Evolutionary conservation across 192 early-diverging fungal genomes (phyloP).

Genomic region (Mycoemilia scoparia): DNA sequence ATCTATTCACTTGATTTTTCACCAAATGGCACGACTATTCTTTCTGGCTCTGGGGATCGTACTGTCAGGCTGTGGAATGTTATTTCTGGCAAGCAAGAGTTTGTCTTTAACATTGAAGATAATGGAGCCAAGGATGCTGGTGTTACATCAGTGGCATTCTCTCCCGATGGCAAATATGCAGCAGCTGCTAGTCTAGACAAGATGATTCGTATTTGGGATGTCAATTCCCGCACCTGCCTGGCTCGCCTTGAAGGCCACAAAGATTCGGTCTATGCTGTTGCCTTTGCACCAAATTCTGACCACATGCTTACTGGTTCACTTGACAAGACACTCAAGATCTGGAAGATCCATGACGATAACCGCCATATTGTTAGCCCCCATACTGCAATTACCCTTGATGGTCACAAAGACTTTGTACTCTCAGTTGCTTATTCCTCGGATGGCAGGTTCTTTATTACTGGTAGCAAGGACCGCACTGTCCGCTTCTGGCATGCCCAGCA

Average conservation of each 20-base stretch:
- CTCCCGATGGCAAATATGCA: constrained; percentile 69
- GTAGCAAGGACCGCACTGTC: constrained; percentile 82
- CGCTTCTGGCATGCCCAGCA: constrained; percentile 83
- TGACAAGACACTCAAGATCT: constrained; percentile 81
- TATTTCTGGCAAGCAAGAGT: constrained; percentile 49
- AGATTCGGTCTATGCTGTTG: constrained; percentile 89
- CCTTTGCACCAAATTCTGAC: constrained; percentile 83
- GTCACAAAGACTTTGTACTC: constrained; percentile 93
- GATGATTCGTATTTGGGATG: constrained; percentile 86
- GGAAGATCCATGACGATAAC: constrained; percentile 53
- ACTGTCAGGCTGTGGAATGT: constrained; percentile 80
- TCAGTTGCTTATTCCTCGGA: constrained; percentile 74
- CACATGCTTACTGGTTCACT: constrained; percentile 79
- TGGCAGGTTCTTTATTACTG: constrained; percentile 79
- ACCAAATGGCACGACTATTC: constrained; percentile 71
- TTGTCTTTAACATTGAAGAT: constrained; percentile 63
- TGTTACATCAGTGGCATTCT: constrained; percentile 88
- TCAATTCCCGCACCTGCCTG: constrained; percentile 39
- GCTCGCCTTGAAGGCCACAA: constrained; percentile 89
- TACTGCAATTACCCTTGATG: constrained; percentile 21
- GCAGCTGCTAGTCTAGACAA: constrained; percentile 83
- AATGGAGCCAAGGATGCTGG: constrained; percentile 71
- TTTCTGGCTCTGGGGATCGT: constrained; percentile 74
- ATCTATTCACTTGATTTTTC: constrained; percentile 94
- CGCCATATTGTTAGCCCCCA: constrained; percentile 8